Conservation (phyloP, 495 filamentous ascomycete species). For the Aspergillus panamensis region DNA sequence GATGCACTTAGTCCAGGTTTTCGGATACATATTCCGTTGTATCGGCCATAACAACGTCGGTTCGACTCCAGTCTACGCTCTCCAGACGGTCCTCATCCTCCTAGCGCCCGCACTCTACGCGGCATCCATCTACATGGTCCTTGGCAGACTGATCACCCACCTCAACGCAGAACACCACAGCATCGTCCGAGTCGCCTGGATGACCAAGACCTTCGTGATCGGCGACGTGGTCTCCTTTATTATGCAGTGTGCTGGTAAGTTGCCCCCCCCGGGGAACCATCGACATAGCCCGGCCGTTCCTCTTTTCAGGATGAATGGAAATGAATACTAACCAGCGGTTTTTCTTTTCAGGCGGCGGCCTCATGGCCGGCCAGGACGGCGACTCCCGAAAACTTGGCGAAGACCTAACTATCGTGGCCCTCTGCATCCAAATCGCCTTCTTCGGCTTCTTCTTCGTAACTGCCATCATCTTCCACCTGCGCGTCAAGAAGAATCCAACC, state of each 20-base stretch:
- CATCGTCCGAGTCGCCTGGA: not conserved
- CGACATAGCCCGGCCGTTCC: not conserved
- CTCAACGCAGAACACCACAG: slow-evolving; percentile 33
- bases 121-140: slow-evolving; percentile 52
- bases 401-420: slow-evolving; percentile 42
- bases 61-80: slow-evolving; percentile 12
- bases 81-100: slow-evolving; percentile 29
- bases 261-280: not conserved
- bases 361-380: slow-evolving; percentile 16
- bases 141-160: slow-evolving; percentile 42
- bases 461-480: slow-evolving; percentile 34
- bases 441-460: slow-evolving; percentile 42
- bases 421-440: slow-evolving; percentile 40
- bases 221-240: slow-evolving; percentile 21
- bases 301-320: not conserved
- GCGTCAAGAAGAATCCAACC: slow-evolving; percentile 31
- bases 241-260: slow-evolving; percentile 12
- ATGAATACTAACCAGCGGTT: not conserved
- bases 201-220: slow-evolving; percentile 22
- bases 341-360: slow-evolving; percentile 20
- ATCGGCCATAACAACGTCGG: not conserved
- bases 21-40: slow-evolving; percentile 40
- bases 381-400: slow-evolving; percentile 13
- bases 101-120: slow-evolving; percentile 38
- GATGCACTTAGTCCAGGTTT: slow-evolving; percentile 34